These are phyloP conservation scores for Afroboletus lepidellus DNA, from an alignment of 1,284 basidiomycete species.

Conservation along the genomic window DNA sequence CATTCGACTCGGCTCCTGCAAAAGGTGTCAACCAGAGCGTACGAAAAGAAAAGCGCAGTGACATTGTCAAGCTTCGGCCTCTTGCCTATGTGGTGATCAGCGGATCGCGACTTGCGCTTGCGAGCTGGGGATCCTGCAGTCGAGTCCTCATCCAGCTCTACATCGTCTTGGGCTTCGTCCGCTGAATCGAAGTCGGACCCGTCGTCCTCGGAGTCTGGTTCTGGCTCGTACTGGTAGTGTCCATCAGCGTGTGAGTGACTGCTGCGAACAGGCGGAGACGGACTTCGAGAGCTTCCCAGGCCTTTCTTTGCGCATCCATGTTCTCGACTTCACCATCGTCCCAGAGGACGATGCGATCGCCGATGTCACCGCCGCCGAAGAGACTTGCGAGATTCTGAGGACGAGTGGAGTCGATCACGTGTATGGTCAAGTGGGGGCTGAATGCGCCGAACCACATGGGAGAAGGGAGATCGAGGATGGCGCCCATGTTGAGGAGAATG, in stretches of 20 bases:
- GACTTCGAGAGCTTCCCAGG: conserved; percentile 81
- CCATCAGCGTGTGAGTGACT: not conserved
- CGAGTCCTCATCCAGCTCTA: conserved; percentile 44
- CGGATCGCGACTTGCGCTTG: conserved; percentile 58
- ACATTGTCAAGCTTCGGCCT: conserved; percentile 50
- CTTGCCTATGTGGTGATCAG: conserved; percentile 45
- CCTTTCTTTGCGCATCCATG: conserved; percentile 62
- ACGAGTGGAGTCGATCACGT: conserved; percentile 93
- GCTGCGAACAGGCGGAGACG: conserved; percentile 25
- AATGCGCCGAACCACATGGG: conserved; percentile 76
- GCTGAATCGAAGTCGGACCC: conserved; percentile 49
- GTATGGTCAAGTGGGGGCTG: conserved; percentile 60
- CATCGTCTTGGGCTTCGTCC: conserved; percentile 41
- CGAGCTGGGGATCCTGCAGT: conserved; percentile 42
- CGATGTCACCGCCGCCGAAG: conserved; percentile 72
- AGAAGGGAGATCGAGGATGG: conserved; percentile 79
- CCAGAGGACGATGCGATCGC: conserved; percentile 81
- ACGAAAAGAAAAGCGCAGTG: conserved; percentile 4
- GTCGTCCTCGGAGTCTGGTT: conserved; percentile 67
- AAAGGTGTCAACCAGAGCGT: conserved; percentile 9
- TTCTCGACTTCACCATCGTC: conserved; percentile 80
- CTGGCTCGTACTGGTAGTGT: conserved; percentile 61
- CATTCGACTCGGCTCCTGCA: conserved; percentile 44
- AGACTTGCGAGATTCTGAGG: conserved; percentile 90
- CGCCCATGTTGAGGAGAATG: conserved; percentile 91